Percentiles rank a stretch among this genome's conserved stretches.
Conservation (phyloP, 441 rosid species). For the Theobroma grandiflorum region DNA sequence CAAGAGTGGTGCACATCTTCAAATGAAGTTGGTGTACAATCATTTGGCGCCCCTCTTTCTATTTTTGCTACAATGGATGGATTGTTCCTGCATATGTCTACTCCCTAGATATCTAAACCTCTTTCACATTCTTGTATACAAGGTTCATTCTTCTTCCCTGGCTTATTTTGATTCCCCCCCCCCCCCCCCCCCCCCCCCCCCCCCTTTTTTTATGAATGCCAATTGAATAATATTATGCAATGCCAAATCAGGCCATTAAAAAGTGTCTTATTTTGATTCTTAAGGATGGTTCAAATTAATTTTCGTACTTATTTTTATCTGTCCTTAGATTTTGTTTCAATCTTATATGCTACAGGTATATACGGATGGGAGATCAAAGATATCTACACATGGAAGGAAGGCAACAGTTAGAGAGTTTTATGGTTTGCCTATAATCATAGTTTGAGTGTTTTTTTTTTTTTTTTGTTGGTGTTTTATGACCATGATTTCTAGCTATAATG, state of each 20-base stretch:
- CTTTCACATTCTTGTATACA: slow-evolving; percentile 83
- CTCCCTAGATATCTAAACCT: slow-evolving; percentile 85
- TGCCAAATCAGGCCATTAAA: too few species aligned
- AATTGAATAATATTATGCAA: too few species aligned
- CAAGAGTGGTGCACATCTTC: slow-evolving; percentile 71
- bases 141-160: slow-evolving; percentile 52
- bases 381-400: slow-evolving; percentile 77
- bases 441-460: neutral
- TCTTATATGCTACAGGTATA: slow-evolving; percentile 58
- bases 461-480: neutral
- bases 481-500: neutral
- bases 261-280: neutral
- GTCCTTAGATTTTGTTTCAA: slow-evolving; percentile 33
- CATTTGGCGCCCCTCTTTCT: slow-evolving; percentile 83
- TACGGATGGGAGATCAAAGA: slow-evolving; percentile 60
- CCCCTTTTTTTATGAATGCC: too few species aligned
- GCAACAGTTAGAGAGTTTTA: slow-evolving; percentile 90
- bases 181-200: rapidly evolving
- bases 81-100: slow-evolving; percentile 74
- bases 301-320: slow-evolving; percentile 1
- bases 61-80: slow-evolving; percentile 83
- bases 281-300: neutral
- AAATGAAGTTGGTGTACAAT: slow-evolving; percentile 88
- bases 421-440: slow-evolving; percentile 47
- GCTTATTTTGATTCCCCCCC: neutral